Evolutionary conservation across 805 yeast genomes (phyloP), one percentile per base, ranked within the genome.

Genomic region (Ogataea paradorogensis): DNA sequence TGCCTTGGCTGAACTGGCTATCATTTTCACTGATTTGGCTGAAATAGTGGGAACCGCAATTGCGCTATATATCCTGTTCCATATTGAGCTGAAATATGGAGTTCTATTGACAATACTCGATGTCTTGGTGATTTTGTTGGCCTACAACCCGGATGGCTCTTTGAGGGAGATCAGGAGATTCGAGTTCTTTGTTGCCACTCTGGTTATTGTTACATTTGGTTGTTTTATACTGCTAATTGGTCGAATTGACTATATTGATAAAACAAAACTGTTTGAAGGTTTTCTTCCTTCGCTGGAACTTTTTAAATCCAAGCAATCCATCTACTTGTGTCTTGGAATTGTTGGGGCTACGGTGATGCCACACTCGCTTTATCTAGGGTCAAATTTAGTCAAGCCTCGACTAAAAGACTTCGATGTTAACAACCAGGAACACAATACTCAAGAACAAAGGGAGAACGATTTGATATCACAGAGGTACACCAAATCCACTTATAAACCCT

Each of bases 331-430:
- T 16, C 69, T 90, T 50, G 96, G 95, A 18, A 85, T 89, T 34
- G 69, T 88, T 38, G 96, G 96, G 16, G 96, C 96, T 9, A 89
- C 96, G 0, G 96, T 89, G 16, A 89, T 89, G 96, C 96, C 96
- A 2, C 96, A 89, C 56, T 81, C 90, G 1, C 66, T 89, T 35
- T 87, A 84, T 53, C 66, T 89, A 40, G 96, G 96, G 1, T 83
- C 93, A 0, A 91, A 93, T 5, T 67, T 89, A 35, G 96, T 88
- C 6, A 95, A 88, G 59, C 85, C 95, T 16, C 73, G 96, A 48
- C 67, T 89, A 30, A 72, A 73, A 50, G 95, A 86, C 21, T 88
- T 69, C 52, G 96, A 89, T 59, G 51, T 71, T 3, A 70, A 73
- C 42, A 34, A 43, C 11, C 51, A 9, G 31, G 11, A 46, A 43